Base-by-base conservation (phyloP, 2,329 filamentous ascomycete species). In the Phialophora macrospora region DNA sequence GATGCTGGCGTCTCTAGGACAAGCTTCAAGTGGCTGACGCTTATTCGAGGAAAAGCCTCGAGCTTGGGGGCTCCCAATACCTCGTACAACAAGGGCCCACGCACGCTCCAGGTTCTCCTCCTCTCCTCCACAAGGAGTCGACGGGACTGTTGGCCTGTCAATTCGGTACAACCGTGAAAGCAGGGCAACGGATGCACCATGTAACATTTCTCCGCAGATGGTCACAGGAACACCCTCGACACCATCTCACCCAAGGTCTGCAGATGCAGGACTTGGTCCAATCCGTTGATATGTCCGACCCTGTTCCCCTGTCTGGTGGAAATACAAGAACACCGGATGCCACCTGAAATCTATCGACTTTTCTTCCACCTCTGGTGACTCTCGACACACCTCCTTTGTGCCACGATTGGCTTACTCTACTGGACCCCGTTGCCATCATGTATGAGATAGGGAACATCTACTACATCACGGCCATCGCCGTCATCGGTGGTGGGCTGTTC, bases 401-500 rank as follows among this genome's bases (percentile, higher is more conserved):
- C 38, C 38, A 17, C 28, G 46, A 14, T 30, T 32, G 24, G 56
- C 41, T 44, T 12, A 48, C n/a, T n/a, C n/a, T n/a, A 24, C n/a
- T 8, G 22, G 2, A 41, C 11, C 46, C 32, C n/a, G 52, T 60
- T 49, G 55, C 44, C 60, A 66, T 59, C 57, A 70, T 70, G 68
- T 68, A 70, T 60, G 54, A 67, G 49, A 81, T 85, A 60, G 82
- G 84, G 26, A 87, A 87, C 68, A 82, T 87, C 71, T 87, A 88
- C 73, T 75, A 83, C 70, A 84, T 87, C 69, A 82, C 84, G 61
- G 80, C 85, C 74, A 84, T 86, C 74, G 81, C 84, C 72, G 82
- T 84, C 59, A 82, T 85, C 69, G 84, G 84, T 48, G 84, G 83
- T 74, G 83, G 80, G 9, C 75, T 86, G 22, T 87, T 87, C 71